Evolutionary conservation across 257 asterid genomes (phyloP).

Genomic region (Lycium barbarum): DNA sequence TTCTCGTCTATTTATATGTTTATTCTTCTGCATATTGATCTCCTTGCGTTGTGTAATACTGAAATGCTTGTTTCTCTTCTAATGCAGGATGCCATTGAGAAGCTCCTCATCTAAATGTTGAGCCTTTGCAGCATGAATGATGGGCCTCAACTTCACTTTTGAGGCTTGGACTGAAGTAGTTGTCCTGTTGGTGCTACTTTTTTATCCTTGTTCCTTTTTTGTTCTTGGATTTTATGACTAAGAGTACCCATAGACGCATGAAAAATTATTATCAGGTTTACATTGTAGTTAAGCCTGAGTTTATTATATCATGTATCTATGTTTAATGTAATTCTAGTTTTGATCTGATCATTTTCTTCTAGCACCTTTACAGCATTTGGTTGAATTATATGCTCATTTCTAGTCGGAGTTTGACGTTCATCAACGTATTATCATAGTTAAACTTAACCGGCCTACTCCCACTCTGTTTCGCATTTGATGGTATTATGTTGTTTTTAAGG

Average conservation of each 20-base stretch:
- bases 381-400: neutral
- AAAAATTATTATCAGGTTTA: neutral
- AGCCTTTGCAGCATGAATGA: constrained; percentile 51
- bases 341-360: neutral
- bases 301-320: constrained; percentile 6
- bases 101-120: constrained; percentile 47
- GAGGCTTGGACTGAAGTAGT: constrained; percentile 55
- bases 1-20: neutral
- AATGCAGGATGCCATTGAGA: constrained; percentile 49
- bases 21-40: neutral
- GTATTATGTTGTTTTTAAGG: neutral
- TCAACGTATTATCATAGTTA: neutral
- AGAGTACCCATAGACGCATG: neutral
- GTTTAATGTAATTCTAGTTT: constrained; percentile 12
- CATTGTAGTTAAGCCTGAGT: neutral
- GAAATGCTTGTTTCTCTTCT: neutral
- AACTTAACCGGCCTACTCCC: neutral
- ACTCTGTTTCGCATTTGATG: too few species aligned
- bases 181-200: constrained; percentile 21
- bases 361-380: neutral
- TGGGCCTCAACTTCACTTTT: constrained; percentile 39
- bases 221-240: constrained; percentile 17
- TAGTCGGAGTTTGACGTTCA: neutral
- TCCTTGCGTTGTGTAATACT: neutral
- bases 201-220: constrained; percentile 2